These are phyloP conservation scores for Colletotrichum higginsianum DNA, from an alignment of 2,329 filamentous ascomycete species.

Conservation along the genomic window DNA sequence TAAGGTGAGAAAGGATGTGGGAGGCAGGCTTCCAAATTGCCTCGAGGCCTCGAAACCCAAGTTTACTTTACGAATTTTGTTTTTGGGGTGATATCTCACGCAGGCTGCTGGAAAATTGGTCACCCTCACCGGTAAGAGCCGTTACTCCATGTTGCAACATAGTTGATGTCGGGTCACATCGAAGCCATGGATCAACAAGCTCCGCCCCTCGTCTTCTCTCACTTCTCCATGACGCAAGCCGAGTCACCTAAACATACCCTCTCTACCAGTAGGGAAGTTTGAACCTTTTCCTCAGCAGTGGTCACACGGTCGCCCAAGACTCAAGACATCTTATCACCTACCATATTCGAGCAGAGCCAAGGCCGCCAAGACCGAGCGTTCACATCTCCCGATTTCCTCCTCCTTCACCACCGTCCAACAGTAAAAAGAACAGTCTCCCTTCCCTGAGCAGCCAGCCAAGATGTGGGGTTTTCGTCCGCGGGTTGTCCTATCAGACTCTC, in stretches of 20 bases:
- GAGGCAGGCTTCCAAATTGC: too few species aligned
- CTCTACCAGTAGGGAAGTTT: too few species aligned
- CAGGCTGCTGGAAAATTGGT: not conserved
- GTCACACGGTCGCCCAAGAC: not conserved
- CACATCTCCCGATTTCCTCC: not conserved
- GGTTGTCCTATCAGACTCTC: not conserved
- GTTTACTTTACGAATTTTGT: too few species aligned
- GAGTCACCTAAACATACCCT: too few species aligned
- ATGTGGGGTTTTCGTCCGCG: not conserved
- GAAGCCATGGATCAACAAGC: too few species aligned
- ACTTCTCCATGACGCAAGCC: too few species aligned
- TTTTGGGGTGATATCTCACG: not conserved
- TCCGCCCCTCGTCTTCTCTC: too few species aligned
- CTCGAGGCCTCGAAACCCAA: too few species aligned
- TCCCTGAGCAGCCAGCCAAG: not conserved
- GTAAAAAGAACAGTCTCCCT: too few species aligned
- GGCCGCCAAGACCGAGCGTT: not conserved
- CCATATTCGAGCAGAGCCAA: constrained; percentile 19
- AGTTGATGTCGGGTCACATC: too few species aligned
- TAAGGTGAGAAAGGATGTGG: too few species aligned
- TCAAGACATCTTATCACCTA: constrained; percentile 14
- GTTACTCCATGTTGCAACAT: not conserved
- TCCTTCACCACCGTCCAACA: not conserved
- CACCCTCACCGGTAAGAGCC: not conserved
- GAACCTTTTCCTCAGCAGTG: too few species aligned